These are phyloP conservation scores for Saccharomyces eubayanus DNA, from an alignment of 805 yeast species.

Conservation along the genomic window DNA sequence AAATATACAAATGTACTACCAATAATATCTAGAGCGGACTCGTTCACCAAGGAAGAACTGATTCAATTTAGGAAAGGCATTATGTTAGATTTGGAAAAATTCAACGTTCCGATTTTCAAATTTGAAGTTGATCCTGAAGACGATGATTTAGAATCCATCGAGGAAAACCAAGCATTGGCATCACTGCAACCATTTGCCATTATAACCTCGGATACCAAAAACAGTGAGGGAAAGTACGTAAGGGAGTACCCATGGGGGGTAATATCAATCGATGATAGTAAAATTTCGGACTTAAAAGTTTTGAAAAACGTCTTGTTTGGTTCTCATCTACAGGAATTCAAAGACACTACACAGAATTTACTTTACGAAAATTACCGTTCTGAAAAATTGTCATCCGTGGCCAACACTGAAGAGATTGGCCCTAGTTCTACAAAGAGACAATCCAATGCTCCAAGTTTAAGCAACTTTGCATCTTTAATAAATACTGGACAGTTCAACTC, in stretches of 20 bases:
- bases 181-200: slow-evolving; percentile 70
- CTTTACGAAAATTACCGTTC: slow-evolving; percentile 75
- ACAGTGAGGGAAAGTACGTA: slow-evolving; percentile 48
- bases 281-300: slow-evolving; percentile 44
- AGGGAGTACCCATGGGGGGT: slow-evolving; percentile 74
- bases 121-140: slow-evolving; percentile 65
- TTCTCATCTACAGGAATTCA: slow-evolving; percentile 73
- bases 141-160: slow-evolving; percentile 59
- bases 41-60: slow-evolving; percentile 57
- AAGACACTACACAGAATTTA: slow-evolving; percentile 70
- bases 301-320: slow-evolving; percentile 69
- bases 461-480: slow-evolving; percentile 30
- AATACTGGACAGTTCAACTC: slow-evolving; percentile 31
- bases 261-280: slow-evolving; percentile 43
- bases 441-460: slow-evolving; percentile 31
- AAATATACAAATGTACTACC: slow-evolving; percentile 71
- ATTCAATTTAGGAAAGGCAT: slow-evolving; percentile 51
- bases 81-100: slow-evolving; percentile 53
- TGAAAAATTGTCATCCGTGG: slow-evolving; percentile 57
- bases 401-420: slow-evolving; percentile 23
- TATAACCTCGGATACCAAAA: slow-evolving; percentile 54
- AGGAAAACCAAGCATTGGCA: slow-evolving; percentile 56
- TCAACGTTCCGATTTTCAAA: slow-evolving; percentile 66
- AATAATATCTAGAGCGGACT: slow-evolving; percentile 60
- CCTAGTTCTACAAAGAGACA: slow-evolving; percentile 15